Evolutionary conservation across 306 rosid genomes (phyloP).

Genomic region (Carpinus viminea): DNA sequence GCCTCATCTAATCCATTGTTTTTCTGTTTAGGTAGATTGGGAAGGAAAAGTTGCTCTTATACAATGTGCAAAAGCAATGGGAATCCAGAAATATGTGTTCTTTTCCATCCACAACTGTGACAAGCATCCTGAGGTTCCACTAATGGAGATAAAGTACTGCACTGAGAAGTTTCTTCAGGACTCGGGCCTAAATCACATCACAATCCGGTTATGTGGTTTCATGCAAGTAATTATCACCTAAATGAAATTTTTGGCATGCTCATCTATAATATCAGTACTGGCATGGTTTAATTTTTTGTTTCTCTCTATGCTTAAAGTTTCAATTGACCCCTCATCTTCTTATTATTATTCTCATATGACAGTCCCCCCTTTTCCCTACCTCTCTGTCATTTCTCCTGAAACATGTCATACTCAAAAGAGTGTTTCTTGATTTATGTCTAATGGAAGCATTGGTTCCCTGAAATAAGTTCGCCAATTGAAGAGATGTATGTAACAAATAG

Average conservation of each 20-base stretch:
- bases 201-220: slow-evolving; percentile 88
- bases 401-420: not conserved
- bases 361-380: not conserved
- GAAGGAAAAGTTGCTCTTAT: slow-evolving; percentile 97
- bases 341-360: not conserved
- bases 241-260: slow-evolving; percentile 2
- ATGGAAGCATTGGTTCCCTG: not conserved
- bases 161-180: slow-evolving; percentile 85
- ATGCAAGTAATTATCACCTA: slow-evolving; percentile 66
- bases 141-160: slow-evolving; percentile 93
- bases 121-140: slow-evolving; percentile 96
- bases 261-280: not conserved
- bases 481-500: not conserved
- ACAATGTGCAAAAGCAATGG: slow-evolving; percentile 98
- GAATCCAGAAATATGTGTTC: slow-evolving; percentile 86
- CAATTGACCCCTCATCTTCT: not conserved
- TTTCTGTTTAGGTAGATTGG: slow-evolving; percentile 87
- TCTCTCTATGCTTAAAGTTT: slow-evolving; percentile 6
- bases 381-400: not conserved
- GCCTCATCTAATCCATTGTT: slow-evolving; percentile 32
- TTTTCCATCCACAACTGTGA: slow-evolving; percentile 96
- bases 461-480: not conserved
- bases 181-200: slow-evolving; percentile 64
- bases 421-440: not conserved
- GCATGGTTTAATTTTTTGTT: not conserved